Percentiles rank a stretch among this genome's conserved stretches.
Conservation (phyloP, 345 rosid species). For the Pistacia vera region DNA sequence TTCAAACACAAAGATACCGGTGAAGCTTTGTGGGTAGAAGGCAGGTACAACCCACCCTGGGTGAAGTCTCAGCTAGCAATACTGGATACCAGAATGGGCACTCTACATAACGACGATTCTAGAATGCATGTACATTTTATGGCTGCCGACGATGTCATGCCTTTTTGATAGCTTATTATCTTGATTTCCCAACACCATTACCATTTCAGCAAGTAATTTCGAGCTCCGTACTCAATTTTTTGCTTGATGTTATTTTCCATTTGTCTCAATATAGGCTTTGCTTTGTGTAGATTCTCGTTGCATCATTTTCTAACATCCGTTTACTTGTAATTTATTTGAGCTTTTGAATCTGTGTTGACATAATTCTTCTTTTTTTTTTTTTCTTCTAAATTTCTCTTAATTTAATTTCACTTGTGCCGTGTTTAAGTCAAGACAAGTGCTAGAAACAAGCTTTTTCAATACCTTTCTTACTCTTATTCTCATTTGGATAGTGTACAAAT, state of each 20-base stretch:
- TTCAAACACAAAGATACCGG: constrained; percentile 80
- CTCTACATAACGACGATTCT: constrained; percentile 31
- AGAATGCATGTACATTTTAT: constrained; percentile 31
- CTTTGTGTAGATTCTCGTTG: neutral
- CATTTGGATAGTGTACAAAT: no score
- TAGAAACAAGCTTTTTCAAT: no score
- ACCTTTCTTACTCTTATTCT: no score
- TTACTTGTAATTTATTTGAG: neutral
- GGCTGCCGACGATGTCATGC: constrained; percentile 35
- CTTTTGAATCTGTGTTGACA: neutral
- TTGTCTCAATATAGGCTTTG: neutral
- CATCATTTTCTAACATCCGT: neutral
- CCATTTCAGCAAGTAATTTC: constrained; percentile 2
- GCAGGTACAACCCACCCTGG: constrained; percentile 61
- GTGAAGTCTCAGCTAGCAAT: constrained; percentile 57
- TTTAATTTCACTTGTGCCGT: neutral
- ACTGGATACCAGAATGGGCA: constrained; percentile 48
- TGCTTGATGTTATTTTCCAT: neutral
- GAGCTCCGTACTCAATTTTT: neutral
- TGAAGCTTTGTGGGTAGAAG: constrained; percentile 69
- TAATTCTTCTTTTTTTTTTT: neutral
- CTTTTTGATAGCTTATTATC: constrained; percentile 22
- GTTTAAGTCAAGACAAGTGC: no score
- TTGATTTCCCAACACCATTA: neutral
- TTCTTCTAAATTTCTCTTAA: neutral